phyloP scores from a whole-genome alignment of 2,329 filamentous ascomycete genomes.

The Penicillium crustosum region DNA sequence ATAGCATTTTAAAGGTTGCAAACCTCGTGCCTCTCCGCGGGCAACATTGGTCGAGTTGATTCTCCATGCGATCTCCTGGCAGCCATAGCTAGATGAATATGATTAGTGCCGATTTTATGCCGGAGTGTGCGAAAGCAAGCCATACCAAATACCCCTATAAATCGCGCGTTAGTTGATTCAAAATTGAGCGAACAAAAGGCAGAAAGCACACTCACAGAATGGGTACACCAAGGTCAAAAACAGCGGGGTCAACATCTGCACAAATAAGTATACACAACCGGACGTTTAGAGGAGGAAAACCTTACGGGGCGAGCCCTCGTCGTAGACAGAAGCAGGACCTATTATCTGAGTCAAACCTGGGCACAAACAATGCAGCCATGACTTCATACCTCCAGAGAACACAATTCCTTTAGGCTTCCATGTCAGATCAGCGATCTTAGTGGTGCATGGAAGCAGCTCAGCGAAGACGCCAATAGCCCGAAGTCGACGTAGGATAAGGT shows the following conservation, averaged over 20 bases:
- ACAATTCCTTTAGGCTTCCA: constrained; percentile 86
- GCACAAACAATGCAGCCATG: neutral
- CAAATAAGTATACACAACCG: neutral
- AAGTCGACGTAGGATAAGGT: constrained; percentile 50
- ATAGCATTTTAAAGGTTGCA: neutral
- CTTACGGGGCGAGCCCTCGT: constrained; percentile 64
- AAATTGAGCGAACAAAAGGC: constrained; percentile 67
- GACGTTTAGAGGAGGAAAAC: neutral
- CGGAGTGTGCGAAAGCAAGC: neutral
- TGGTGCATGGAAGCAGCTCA: constrained; percentile 85
- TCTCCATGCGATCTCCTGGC: constrained; percentile 73
- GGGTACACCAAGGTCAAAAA: constrained; percentile 62
- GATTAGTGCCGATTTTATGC: constrained; percentile 46
- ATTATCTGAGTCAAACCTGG: constrained; percentile 9
- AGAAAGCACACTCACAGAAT: constrained; percentile 55
- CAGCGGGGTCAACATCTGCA: constrained; percentile 68
- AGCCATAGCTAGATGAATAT: constrained; percentile 50
- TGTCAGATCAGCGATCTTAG: constrained; percentile 71
- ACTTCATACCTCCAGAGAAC: constrained; percentile 55
- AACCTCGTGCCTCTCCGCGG: constrained; percentile 59
- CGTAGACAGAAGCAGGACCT: constrained; percentile 77
- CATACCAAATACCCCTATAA: constrained; percentile 22
- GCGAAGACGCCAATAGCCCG: constrained; percentile 78
- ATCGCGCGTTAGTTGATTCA: constrained; percentile 45
- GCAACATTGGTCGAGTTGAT: constrained; percentile 64